phyloP scores from a whole-genome alignment of 2,329 filamentous ascomycete species.

The Phoma herbarum region DNA sequence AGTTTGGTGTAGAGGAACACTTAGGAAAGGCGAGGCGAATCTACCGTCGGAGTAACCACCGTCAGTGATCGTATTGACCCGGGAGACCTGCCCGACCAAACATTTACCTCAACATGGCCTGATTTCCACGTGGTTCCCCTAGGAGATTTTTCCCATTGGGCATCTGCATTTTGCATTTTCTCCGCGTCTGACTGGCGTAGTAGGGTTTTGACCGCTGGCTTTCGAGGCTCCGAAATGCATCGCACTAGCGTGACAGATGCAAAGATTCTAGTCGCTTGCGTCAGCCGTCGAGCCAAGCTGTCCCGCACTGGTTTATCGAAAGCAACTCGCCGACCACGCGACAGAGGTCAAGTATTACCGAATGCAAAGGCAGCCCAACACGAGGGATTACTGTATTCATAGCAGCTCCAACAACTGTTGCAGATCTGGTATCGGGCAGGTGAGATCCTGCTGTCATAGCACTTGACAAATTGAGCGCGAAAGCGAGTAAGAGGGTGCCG shows the following conservation, averaged over 20 bases:
- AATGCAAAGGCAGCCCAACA: not conserved
- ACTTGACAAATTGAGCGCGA: not conserved
- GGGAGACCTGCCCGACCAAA: constrained; percentile 5
- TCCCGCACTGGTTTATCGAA: constrained; percentile 4
- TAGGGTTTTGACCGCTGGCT: constrained; percentile 12
- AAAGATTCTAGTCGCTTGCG: constrained; percentile 12
- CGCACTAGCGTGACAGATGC: constrained; percentile 19
- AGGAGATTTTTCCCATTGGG: constrained; percentile 4
- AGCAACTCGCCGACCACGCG: constrained; percentile 1
- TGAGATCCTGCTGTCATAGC: not conserved
- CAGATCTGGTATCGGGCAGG: not conserved
- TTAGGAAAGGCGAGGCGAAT: constrained; percentile 12
- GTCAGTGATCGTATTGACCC: not conserved
- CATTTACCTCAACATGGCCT: constrained; percentile 8
- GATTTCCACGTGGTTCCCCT: not conserved
- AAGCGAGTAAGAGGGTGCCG: constrained; percentile 1
- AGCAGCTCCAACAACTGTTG: not conserved
- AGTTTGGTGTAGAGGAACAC: not conserved
- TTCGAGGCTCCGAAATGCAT: constrained; percentile 5
- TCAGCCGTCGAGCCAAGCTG: constrained; percentile 6
- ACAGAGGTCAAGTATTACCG: not conserved
- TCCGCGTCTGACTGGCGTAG: constrained; percentile 8
- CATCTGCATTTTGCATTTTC: constrained; percentile 1
- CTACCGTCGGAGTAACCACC: constrained; percentile 2
- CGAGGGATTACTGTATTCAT: not conserved